Evolutionary conservation across 2,329 filamentous ascomycete genomes (phyloP), one percentile per base, ranked within the genome.

Genomic region (Colletotrichum tropicale): DNA sequence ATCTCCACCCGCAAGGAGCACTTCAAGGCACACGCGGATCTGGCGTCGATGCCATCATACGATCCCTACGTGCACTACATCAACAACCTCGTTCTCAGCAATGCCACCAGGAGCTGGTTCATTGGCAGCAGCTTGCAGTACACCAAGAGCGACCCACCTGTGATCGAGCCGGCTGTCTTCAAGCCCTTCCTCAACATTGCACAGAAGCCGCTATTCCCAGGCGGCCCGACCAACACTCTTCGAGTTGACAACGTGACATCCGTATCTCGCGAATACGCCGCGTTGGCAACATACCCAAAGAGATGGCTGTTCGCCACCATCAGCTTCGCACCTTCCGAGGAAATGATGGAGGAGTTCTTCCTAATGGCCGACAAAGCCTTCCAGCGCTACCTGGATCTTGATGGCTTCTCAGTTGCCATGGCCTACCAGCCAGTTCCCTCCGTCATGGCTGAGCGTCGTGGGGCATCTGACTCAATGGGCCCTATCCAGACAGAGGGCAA

Each of bases 41-140:
- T 71, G 2, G 70, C 62, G 0, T 71, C 62, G 1, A 67, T 67
- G 70, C 70, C n/a, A 5, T 28, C 52, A 1, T 71, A 71, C 15
- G 70, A 71, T 8, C 62, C 70, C 8, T 71, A 67, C 26, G 70
- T 60, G 8, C 62, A 67, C 43, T 71, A 71, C 62, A 71, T 71
- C 24, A 71, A 71, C 70, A 67, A 71, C 8, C 70, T 71, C 5
- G 24, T 71, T 12, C 62, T 71, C 10, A 71, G 48, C 62, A 71
- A 67, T 26, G 70, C 62, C 5, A 71, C 70, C 3, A 32, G 62
- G 15, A 67, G 62, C 34, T 71, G 70, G 62, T 71, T 71, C 1
- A 60, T 71, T 4, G 70, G 70, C 70, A 67, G 15, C 34, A 71
- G 70, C 62, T 32, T 71, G 62, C 70, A 71, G 34, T 71, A 71